Base-by-base conservation (phyloP, 495 filamentous ascomycete genomes). In the Lasiosphaeris hirsuta region DNA sequence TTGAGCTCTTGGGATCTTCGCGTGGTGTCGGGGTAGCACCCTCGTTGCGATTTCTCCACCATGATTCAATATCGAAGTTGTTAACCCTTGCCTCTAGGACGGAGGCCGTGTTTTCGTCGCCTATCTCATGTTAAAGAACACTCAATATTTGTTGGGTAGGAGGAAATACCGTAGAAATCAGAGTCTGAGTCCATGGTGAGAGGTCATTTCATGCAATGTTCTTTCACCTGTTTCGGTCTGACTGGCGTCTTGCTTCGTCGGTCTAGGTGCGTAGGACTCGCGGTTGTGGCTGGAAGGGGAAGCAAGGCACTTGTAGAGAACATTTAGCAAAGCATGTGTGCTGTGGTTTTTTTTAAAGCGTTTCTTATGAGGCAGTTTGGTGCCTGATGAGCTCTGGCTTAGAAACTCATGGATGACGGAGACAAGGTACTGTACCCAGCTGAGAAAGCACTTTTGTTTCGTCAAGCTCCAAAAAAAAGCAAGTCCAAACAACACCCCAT, bases 161-260 rank as follows among this genome's bases (percentile, higher is more conserved):
- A 37, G 58, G 38, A 43, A 56, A 54, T 72, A 83, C 87, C 87
- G 58, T 90, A 89, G 71, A 89, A 89, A 59, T 87, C 86, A 4
- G 86, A 89, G 36, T 89, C 85, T n/a, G 83, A 86, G 53, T 69
- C 66, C 53, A 64, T 86, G 59, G 64, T 69, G 65, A 15, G 50
- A 36, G 1, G 15, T 19, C 17, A 44, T 33, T 4, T 14, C 35
- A 51, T 36, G 47, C 9, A 18, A 14, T 8, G 17, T 18, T 18
- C 6, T 35, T 39, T 23, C 13, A 10, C 18, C 23, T 51, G 17
- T 51, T 17, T 9, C n/a, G 33, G 47, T 36, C 23, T 30, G 23
- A 30, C 23, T 30, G 23, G 23, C 5, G 23, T 30, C 23, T 30
- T 30, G 23, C 23, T 30, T 2, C n/a, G 36, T 51, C 8, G 2